Conservation (phyloP, 2,329 filamentous ascomycete species). For the Calonectria honghensis region DNA sequence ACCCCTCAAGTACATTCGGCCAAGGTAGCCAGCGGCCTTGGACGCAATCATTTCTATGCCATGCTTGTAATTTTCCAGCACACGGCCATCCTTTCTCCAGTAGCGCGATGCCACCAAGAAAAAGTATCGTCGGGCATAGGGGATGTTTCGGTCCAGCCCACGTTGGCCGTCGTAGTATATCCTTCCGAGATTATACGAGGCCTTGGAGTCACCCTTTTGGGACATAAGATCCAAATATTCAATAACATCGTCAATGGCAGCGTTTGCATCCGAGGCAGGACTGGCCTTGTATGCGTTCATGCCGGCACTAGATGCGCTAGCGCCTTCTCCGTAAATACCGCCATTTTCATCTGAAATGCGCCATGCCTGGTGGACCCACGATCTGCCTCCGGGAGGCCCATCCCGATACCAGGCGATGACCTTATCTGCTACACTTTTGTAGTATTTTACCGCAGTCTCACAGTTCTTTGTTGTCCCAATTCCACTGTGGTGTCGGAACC, state of each 20-base stretch:
- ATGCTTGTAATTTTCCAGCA: slow-evolving; percentile 80
- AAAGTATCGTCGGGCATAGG: slow-evolving; percentile 87
- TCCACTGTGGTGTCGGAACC: slow-evolving; percentile 88
- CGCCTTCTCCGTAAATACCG: slow-evolving; percentile 95
- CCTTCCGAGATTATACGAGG: slow-evolving; percentile 89
- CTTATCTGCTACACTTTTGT: slow-evolving; percentile 95
- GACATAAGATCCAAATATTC: slow-evolving; percentile 95
- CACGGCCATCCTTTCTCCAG: slow-evolving; percentile 86
- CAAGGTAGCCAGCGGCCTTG: slow-evolving; percentile 90
- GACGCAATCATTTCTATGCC: slow-evolving; percentile 86
- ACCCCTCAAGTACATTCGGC: slow-evolving; percentile 91
- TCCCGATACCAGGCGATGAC: slow-evolving; percentile 91
- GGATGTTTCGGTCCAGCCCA: slow-evolving; percentile 82
- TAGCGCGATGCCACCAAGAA: slow-evolving; percentile 85
- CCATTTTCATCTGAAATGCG: slow-evolving; percentile 92
- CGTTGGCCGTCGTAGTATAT: slow-evolving; percentile 92
- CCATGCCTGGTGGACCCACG: slow-evolving; percentile 85
- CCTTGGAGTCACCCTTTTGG: slow-evolving; percentile 90
- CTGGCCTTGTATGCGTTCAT: slow-evolving; percentile 84
- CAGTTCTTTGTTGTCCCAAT: slow-evolving; percentile 92
- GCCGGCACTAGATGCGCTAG: slow-evolving; percentile 91
- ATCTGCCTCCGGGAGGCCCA: slow-evolving; percentile 91
- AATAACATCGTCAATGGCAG: slow-evolving; percentile 92
- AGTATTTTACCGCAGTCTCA: slow-evolving; percentile 89
- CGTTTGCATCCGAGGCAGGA: slow-evolving; percentile 86